Base-by-base conservation (phyloP, 768 basidiomycete species). In the Leucosporidium scottii region DNA sequence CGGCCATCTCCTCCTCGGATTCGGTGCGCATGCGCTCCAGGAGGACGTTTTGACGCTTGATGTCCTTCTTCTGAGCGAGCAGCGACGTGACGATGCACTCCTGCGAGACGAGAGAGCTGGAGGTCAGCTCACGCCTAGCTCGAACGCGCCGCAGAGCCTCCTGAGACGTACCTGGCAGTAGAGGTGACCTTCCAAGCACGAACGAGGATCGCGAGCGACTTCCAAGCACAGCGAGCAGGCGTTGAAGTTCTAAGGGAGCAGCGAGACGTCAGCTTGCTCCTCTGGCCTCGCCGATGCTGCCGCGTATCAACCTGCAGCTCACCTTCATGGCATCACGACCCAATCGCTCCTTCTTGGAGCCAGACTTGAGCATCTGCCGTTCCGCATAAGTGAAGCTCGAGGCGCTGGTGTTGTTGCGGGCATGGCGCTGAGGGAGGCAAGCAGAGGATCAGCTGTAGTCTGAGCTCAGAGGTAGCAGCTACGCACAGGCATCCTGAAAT, bases 61-160 rank as follows among this genome's bases (percentile, higher is more conserved):
- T 93, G 70, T 90, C 88, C 72, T 87, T 88, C 79, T 92, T 93
- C 82, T 98, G 96, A 31, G 82, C 81, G 73, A 94, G 77, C 34
- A 94, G 84, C 75, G 93, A 90, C 2, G 87, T 85, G 67, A 93
- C 85, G 30, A 88, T 87, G 74, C 96, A 98, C 79, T 97, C 94
- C 76, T 73, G 53, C 10, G 27, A 54, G 20, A 30, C 27, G 27
- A 48, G 28, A 28, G 30, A 27, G 34, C 39, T 55, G 44, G 28
- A 1, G 36, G 60, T 49, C 6, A 62, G 50, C 39, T 44, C 15
- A 13, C 23, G 31, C 20, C 1, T 15, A 2, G 23, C 25, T 36
- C 23, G 17, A 51, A 7, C 17, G 17, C 30, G 48, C 23, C 8
- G 28, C 27, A 21, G 25, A 27, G 20, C 1, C n/a, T 31, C n/a